A percentile compares a stretch with the other conserved stretches of the same genome.
Conservation (phyloP, 768 basidiomycete species). For the Podaxis sp. region DNA sequence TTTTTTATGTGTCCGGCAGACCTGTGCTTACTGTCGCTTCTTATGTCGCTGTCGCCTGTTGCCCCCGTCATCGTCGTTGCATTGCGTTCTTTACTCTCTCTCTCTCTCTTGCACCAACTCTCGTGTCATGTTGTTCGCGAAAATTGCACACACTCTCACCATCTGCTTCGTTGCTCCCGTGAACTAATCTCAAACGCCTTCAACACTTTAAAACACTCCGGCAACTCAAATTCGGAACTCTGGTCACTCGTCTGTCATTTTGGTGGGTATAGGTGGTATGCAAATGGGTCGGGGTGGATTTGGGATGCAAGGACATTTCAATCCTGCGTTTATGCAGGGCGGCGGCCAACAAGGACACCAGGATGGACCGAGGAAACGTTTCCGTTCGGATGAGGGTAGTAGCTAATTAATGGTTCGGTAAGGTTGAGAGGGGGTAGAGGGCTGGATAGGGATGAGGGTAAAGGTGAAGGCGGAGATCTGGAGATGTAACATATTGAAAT, state of each 20-base stretch:
- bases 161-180: neutral
- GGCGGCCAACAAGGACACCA: slow-evolving; percentile 30
- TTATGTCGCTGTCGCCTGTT: slow-evolving; percentile 9
- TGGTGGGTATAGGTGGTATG: slow-evolving; percentile 41
- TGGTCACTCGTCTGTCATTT: neutral
- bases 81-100: slow-evolving; percentile 13
- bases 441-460: neutral
- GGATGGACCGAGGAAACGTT: slow-evolving; percentile 54
- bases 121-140: slow-evolving; percentile 19
- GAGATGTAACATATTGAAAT: neutral
- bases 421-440: neutral
- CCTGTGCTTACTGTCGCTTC: slow-evolving; percentile 39
- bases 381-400: slow-evolving; percentile 48
- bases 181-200: neutral
- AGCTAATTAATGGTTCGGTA: neutral
- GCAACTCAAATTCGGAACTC: slow-evolving; percentile 27
- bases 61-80: neutral
- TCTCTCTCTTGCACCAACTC: neutral
- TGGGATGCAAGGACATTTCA: slow-evolving; percentile 61
- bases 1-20: slow-evolving; percentile 21
- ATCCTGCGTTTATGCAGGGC: slow-evolving; percentile 68
- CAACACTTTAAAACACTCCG: slow-evolving; percentile 4
- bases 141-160: slow-evolving; percentile 3
- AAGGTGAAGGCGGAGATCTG: neutral
- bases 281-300: slow-evolving; percentile 43